Evolutionary conservation across 2,329 filamentous ascomycete species (phyloP).

Genomic region (Epichloe uncinata): DNA sequence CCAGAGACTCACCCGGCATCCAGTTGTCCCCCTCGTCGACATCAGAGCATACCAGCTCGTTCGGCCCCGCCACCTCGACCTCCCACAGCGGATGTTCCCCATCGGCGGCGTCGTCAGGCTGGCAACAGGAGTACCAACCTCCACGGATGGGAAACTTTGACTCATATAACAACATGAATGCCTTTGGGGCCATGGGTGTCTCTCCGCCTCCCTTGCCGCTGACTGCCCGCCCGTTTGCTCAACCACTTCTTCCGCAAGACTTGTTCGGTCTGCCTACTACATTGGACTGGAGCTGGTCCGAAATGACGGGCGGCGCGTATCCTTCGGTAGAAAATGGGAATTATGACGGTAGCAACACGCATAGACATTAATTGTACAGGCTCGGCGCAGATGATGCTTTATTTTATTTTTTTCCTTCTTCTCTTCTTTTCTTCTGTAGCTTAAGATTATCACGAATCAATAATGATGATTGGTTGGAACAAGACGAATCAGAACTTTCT

Average conservation of each 20-base stretch:
- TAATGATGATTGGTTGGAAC: not conserved
- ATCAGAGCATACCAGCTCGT: conserved; percentile 13
- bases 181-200: conserved; percentile 24
- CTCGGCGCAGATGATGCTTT: not conserved
- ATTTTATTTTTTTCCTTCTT: not conserved
- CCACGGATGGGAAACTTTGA: conserved; percentile 27
- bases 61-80: conserved; percentile 10
- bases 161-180: conserved; percentile 32
- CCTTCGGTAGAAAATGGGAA: conserved; percentile 51
- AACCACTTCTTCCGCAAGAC: conserved; percentile 84
- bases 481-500: not conserved
- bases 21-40: conserved; percentile 17
- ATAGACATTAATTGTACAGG: not conserved
- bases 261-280: conserved; percentile 94
- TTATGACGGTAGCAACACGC: conserved; percentile 19
- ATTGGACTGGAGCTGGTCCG: conserved; percentile 74
- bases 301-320: conserved; percentile 53
- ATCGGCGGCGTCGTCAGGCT: conserved; percentile 28
- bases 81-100: conserved; percentile 29
- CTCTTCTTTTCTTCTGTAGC: no score
- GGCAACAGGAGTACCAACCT: conserved; percentile 32
- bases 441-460: not conserved
- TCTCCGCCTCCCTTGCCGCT: conserved; percentile 5
- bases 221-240: conserved; percentile 45
- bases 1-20: conserved; percentile 7